Evolutionary conservation across 2,329 filamentous ascomycete species (phyloP), one percentile per base, ranked within the genome.

Genomic region (Aspergillus cejpii): DNA sequence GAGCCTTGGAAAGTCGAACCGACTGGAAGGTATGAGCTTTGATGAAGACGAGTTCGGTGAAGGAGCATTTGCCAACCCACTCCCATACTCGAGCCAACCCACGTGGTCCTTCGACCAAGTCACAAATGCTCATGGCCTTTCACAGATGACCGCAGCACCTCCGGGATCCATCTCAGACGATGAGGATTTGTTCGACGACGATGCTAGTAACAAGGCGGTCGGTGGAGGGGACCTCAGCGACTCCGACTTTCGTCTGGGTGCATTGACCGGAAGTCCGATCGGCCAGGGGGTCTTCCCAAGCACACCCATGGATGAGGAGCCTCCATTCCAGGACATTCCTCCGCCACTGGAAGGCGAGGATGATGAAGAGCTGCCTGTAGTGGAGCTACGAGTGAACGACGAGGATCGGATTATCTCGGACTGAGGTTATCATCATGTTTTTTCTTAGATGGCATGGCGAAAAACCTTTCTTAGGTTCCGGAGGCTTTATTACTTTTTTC

Each of bases 191-290:
- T 60, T 65, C 48, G 62, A 63, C 42, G 67, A 70, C 37, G 56
- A 62, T 31, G 64, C 60, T 17, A 72, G 68, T 54, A 67, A 64
- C 38, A 61, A 64, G 47, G 69, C 67, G 3, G 67, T 68, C 11
- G 62, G 61, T 3, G 65, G 65, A 21, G 64, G 56, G 3, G 57
- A 63, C 43, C 56, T 64, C 15, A 65, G 59, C 43, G 60, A 66
- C 41, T 49, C 55, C 17, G 66, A 67, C 39, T 50, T 60, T 17
- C 59, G 58, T 14, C 52, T 67, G 37, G 56, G 55, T n/a, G 58
- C 52, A 6, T 51, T 62, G 26, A 52, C 51, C 3, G 59, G 58
- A 23, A 61, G 57, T 43, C 56, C 63, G 20, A 49, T 49, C 14
- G 54, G 50, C 23, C 47, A 45, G 5, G 48, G 49, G 27, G 44